Conservation (phyloP, 2,329 filamentous ascomycete species). For the Talaromyces rugulosus region DNA sequence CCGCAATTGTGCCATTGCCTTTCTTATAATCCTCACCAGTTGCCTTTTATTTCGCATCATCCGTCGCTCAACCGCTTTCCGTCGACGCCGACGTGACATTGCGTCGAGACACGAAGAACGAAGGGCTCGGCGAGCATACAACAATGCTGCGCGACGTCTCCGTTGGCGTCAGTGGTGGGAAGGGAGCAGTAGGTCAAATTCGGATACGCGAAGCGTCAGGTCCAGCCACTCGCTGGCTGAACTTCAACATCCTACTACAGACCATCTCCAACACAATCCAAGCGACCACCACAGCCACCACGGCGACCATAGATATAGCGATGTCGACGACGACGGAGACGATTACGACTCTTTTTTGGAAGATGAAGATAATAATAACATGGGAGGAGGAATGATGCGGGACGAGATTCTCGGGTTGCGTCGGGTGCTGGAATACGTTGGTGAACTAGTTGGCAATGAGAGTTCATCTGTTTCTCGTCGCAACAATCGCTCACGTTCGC, state of each 20-base stretch:
- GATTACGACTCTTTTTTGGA: neutral
- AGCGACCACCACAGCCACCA: constrained; percentile 40
- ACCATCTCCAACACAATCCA: neutral
- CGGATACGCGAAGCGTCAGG: constrained; percentile 28
- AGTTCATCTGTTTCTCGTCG: constrained; percentile 14
- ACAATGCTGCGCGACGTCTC: constrained; percentile 49
- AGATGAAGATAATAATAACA: constrained; percentile 19
- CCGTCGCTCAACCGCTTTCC: constrained; percentile 38
- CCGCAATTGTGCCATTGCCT: constrained; percentile 38
- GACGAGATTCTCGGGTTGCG: constrained; percentile 50
- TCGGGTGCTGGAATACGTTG: constrained; percentile 51
- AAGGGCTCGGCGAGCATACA: constrained; percentile 48
- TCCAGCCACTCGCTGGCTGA: constrained; percentile 27
- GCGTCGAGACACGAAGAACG: constrained; percentile 53
- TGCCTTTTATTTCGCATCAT: constrained; percentile 39
- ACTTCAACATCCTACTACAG: constrained; percentile 39
- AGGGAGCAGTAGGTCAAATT: neutral
- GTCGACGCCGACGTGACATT: constrained; percentile 49
- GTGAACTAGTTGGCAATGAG: constrained; percentile 41
- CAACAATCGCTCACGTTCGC: constrained; percentile 12
- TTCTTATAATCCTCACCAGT: constrained; percentile 37
- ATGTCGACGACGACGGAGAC: neutral
- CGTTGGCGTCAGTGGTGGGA: constrained; percentile 50
- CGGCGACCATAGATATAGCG: neutral
- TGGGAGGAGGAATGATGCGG: constrained; percentile 44